Percentiles rank a stretch among this genome's conserved stretches.
phyloP scores from a whole-genome alignment of 78 protist genomes.

The Chrysochromulina parva region DNA sequence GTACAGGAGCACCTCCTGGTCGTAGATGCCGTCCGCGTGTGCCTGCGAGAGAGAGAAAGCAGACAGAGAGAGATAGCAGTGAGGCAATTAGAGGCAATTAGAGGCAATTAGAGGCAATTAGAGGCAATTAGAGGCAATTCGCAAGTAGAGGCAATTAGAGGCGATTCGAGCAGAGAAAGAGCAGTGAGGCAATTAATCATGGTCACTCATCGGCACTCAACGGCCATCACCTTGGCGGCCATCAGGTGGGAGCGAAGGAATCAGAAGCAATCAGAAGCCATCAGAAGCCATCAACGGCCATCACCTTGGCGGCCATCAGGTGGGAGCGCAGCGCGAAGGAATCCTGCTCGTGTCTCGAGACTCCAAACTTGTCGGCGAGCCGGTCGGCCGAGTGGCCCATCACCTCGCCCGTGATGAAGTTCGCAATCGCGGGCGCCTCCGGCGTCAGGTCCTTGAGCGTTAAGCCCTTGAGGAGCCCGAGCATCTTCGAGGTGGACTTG shows the following conservation, averaged over 20 bases:
- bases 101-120: too few species aligned
- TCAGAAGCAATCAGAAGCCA: too few species aligned
- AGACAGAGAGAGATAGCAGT: too few species aligned
- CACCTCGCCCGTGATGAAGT: slow-evolving; percentile 66
- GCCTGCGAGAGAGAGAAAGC: slow-evolving; percentile 46
- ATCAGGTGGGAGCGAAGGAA: slow-evolving; percentile 56
- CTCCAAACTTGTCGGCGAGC: slow-evolving; percentile 73
- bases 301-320: slow-evolving; percentile 43
- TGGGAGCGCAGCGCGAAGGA: slow-evolving; percentile 74
- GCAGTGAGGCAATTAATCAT: not conserved
- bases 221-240: slow-evolving; percentile 35
- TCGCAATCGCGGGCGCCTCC: slow-evolving; percentile 67
- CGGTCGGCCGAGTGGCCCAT: slow-evolving; percentile 88
- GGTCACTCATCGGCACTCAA: too few species aligned
- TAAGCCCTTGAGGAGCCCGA: slow-evolving; percentile 30
- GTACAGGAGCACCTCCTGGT: not conserved
- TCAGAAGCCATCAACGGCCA: too few species aligned
- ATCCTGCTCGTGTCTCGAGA: slow-evolving; percentile 86
- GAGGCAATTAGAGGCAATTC: too few species aligned
- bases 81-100: not conserved
- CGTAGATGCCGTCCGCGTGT: slow-evolving; percentile 32
- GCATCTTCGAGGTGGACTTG: not conserved
- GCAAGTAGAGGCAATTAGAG: too few species aligned
- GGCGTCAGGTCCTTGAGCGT: slow-evolving; percentile 34
- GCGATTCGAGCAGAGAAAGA: too few species aligned